Evolutionary conservation across 306 rosid species (phyloP).

Genomic region (Cyclanthera cordifolia): DNA sequence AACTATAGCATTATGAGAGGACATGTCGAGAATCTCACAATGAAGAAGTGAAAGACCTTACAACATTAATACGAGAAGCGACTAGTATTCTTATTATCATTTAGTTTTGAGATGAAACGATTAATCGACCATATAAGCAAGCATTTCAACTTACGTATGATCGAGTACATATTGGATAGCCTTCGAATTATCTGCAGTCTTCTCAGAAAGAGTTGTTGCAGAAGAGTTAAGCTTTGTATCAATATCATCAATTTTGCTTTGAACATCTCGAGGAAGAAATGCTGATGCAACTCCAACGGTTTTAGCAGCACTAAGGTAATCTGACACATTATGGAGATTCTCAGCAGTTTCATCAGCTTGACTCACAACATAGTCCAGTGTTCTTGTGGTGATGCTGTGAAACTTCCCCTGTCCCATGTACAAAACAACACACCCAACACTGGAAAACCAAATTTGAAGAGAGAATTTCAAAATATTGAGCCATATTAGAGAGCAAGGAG

Average conservation of each 20-base stretch:
- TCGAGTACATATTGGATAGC: conserved; percentile 39
- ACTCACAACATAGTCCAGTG: conserved; percentile 44
- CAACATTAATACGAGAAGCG: no score
- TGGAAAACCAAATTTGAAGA: conserved; percentile 1
- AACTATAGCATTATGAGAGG: no score
- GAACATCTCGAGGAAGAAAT: conserved; percentile 42
- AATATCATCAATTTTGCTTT: conserved; percentile 37
- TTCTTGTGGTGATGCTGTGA: conserved; percentile 36
- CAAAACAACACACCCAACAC: conserved; percentile 41
- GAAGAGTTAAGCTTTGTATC: conserved; percentile 40
- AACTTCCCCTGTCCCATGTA: conserved; percentile 66
- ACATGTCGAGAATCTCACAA: no score
- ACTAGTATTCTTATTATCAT: no score
- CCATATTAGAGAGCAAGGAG: no score
- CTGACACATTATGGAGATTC: conserved; percentile 48
- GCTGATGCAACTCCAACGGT: conserved; percentile 39
- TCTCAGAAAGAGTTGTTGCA: conserved; percentile 33
- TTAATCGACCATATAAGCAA: background rate
- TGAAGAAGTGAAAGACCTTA: no score
- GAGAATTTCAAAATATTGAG: background rate
- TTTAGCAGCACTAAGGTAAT: conserved; percentile 54
- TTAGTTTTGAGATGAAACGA: no score
- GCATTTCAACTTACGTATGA: conserved; percentile 31
- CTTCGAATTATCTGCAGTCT: conserved; percentile 38
- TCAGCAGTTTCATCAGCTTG: conserved; percentile 41